Percentiles rank a stretch among this genome's conserved stretches.
These are phyloP conservation scores for Candida insectorum DNA, from an alignment of 805 yeast species.

Conservation along the genomic window DNA sequence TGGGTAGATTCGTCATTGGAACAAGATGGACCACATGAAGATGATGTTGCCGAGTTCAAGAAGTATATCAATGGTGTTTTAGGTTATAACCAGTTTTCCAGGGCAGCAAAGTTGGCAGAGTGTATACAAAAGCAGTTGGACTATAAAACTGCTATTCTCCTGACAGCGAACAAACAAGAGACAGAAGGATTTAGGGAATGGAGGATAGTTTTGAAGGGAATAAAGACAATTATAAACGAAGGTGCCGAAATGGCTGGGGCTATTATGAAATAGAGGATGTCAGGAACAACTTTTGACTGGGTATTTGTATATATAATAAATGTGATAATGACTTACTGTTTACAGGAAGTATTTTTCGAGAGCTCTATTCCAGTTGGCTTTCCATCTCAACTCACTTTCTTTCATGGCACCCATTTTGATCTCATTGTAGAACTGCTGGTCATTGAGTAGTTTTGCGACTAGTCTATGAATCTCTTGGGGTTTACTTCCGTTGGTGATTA, in stretches of 20 bases:
- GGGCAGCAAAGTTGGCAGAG: constrained; percentile 17
- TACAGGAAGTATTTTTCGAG: constrained; percentile 33
- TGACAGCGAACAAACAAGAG: too few relatives aligned
- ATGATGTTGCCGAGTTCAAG: constrained; percentile 23
- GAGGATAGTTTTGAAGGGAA: too few relatives aligned
- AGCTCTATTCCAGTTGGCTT: constrained; percentile 59
- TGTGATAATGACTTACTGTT: too few relatives aligned
- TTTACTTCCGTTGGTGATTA: constrained; percentile 20
- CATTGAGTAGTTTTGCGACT: constrained; percentile 23
- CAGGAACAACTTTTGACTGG: too few relatives aligned
- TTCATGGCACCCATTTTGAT: constrained; percentile 65
- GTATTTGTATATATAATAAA: too few relatives aligned
- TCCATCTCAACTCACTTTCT: constrained; percentile 76
- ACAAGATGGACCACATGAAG: constrained; percentile 35
- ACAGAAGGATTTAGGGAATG: too few relatives aligned
- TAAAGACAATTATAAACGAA: neutral
- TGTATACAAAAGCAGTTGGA: too few relatives aligned
- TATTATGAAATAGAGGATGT: too few relatives aligned
- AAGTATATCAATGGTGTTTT: constrained; percentile 19
- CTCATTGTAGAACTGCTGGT: constrained; percentile 27
- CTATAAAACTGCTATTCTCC: too few relatives aligned
- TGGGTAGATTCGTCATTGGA: constrained; percentile 26
- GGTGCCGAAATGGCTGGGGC: too few relatives aligned
- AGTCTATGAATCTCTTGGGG: constrained; percentile 23
- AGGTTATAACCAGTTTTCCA: constrained; percentile 11